Evolutionary conservation across 805 yeast species (phyloP), one percentile per base, ranked within the genome.

Genomic region (Pichia pseudocactophila): DNA sequence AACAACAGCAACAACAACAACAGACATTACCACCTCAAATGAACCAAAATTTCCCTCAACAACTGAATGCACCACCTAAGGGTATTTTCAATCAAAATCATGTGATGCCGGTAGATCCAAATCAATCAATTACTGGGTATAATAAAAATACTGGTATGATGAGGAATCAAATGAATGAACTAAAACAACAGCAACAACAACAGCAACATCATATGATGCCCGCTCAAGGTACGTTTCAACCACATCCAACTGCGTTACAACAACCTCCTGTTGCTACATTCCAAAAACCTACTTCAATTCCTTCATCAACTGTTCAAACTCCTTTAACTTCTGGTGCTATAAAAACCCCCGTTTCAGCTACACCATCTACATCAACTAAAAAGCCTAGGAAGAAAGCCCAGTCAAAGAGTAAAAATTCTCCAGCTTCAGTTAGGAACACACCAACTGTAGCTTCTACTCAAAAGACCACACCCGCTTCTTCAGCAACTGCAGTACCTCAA

Each of bases 401-500:
- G 11, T 13, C 31, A 13, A 28, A 28, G 31, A n/a, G 31, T 28
- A 28, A 31, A 31, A 15, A 16, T n/a, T 31, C 34, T 6, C 17
- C 34, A 7, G 17, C 18, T n/a, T 19, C 25, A 33, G 22, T 20
- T 9, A 18, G 10, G 18, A 33, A n/a, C 7, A 18, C 35, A 17
- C 17, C 25, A 17, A 18, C 35, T n/a, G 25, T 11, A 18, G 18
- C 18, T 13, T 5, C 35, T 16, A 33, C 35, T 16, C 27, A 53
- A 46, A 28, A 48, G 40, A 40, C 45, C 26, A 25, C 49, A 41
- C 19, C 46, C 39, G 36, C 52, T 44, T 32, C 58, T 53, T 25
- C 60, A 55, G 34, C 50, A 48, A 44, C 57, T 53, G 26, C 56
- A 53, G 36, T 10, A 10, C 13, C 42, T 20, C 5, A 34, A 16